Evolutionary conservation across 257 asterid genomes (phyloP).

Genomic region (Penstemon davidsonii): DNA sequence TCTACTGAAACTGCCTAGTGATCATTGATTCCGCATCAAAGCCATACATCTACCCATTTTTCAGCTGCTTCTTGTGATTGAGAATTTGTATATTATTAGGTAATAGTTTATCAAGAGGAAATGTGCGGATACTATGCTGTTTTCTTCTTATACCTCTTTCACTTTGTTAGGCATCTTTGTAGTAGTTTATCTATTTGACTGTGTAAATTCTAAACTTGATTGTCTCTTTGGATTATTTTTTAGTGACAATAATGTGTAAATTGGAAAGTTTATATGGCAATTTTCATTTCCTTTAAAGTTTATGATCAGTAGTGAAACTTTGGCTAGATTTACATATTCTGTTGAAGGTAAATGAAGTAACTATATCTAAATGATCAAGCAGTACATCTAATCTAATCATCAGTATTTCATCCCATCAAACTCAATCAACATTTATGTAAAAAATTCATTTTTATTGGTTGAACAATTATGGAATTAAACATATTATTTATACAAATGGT

Average conservation of each 20-base stretch:
- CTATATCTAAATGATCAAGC: no score
- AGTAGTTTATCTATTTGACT: slow-evolving; percentile 13
- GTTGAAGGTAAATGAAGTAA: background rate
- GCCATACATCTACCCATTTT: slow-evolving; percentile 12
- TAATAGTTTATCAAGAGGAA: slow-evolving; percentile 43
- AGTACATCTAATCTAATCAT: no score
- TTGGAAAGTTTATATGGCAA: background rate
- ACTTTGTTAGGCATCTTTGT: slow-evolving; percentile 9
- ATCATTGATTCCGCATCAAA: no score
- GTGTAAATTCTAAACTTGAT: slow-evolving; percentile 26
- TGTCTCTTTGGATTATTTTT: slow-evolving; percentile 25
- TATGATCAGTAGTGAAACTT: background rate
- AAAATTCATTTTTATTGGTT: no score
- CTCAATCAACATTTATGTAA: no score
- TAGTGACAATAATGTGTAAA: slow-evolving; percentile 26
- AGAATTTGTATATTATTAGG: slow-evolving; percentile 48
- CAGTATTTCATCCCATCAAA: no score
- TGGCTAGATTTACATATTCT: background rate
- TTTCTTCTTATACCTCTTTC: slow-evolving; percentile 21
- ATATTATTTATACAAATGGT: no score
- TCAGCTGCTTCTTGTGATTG: slow-evolving; percentile 44
- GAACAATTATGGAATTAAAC: no score
- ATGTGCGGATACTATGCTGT: slow-evolving; percentile 30
- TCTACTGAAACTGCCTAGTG: background rate
- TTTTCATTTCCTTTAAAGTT: background rate